Base-by-base conservation (phyloP, 1,284 basidiomycete species). In the Tilletia horrida region DNA sequence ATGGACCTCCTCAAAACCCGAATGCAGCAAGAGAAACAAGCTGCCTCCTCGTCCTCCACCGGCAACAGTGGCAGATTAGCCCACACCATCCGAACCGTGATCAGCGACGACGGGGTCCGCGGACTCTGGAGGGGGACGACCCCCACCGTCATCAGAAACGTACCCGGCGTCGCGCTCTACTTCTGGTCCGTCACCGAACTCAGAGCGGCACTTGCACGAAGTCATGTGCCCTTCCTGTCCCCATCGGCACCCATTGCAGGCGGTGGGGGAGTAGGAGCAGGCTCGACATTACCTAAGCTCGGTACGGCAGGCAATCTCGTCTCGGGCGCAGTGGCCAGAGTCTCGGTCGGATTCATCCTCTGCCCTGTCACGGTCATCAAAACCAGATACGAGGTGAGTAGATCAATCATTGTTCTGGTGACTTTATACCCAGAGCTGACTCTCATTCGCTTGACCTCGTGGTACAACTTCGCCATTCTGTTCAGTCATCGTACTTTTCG, bases 321-420 rank as follows among this genome's bases (percentile, higher is more conserved):
- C 13, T 90, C 95, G 0, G 95, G 95, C 1, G 94, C 93, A 0
- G 86, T 90, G 2, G 88, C 92, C 0, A 87, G 96, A 61, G 89
- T 93, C 13, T 85, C 85, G 0, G 91, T 97, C 0, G 95, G 95
- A 0, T 90, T 97, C 76, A 71, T 94, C 0, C 80, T 98, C 69
- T 97, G 95, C 80, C 96, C 95, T 0, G 89, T 98, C 73, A 92
- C 95, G 0, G 89, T 98, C 14, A 84, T 98, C 67, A 99, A 99
- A 83, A 92, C 95, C 25, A 87, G 95, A 14, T 96, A 90, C 73
- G 95, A 98, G 87, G 93, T 90, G 67, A 61, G 88, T 82, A n/a
- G n/a, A n/a, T n/a, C n/a, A n/a, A n/a, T n/a, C n/a, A n/a, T n/a
- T n/a, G n/a, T n/a, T n/a, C n/a, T n/a, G n/a, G n/a, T n/a, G n/a